Conservation (phyloP, 1,139 yeast species). For the Protomyces lactucae-debilis region DNA sequence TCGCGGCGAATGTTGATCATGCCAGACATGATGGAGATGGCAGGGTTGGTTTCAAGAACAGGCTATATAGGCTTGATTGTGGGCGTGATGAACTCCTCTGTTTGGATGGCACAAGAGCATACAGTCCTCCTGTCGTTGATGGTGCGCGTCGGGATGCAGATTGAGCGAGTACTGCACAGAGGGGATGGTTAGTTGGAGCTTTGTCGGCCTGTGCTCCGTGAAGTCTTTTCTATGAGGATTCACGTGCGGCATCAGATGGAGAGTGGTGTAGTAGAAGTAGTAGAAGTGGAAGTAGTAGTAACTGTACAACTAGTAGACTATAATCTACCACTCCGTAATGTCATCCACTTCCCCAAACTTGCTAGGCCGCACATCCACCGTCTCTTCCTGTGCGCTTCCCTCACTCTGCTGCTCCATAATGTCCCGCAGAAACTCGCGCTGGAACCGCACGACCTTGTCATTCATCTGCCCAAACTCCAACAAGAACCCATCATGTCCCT, state of each 20-base stretch:
- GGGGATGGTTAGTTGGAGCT: neutral
- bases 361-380: constrained; percentile 53
- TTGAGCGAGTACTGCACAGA: neutral
- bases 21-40: constrained; percentile 55
- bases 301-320: too few relatives aligned
- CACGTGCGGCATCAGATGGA: too few relatives aligned
- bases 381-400: constrained; percentile 41
- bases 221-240: too few relatives aligned
- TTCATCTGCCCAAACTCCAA: constrained; percentile 83
- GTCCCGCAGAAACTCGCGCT: constrained; percentile 54
- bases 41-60: neutral
- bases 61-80: neutral
- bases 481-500: constrained; percentile 95
- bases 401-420: constrained; percentile 55
- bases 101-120: neutral
- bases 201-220: neutral
- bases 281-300: too few relatives aligned
- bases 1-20: constrained; percentile 91
- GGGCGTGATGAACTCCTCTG: neutral
- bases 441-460: constrained; percentile 60
- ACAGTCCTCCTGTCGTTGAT: neutral
- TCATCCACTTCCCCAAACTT: constrained; percentile 89
- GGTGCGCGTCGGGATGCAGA: neutral
- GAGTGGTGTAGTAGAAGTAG: too few relatives aligned
- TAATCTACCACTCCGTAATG: constrained; percentile 17